phyloP scores from a whole-genome alignment of 2,329 filamentous ascomycete genomes.

The Blastomyces gilchristii region DNA sequence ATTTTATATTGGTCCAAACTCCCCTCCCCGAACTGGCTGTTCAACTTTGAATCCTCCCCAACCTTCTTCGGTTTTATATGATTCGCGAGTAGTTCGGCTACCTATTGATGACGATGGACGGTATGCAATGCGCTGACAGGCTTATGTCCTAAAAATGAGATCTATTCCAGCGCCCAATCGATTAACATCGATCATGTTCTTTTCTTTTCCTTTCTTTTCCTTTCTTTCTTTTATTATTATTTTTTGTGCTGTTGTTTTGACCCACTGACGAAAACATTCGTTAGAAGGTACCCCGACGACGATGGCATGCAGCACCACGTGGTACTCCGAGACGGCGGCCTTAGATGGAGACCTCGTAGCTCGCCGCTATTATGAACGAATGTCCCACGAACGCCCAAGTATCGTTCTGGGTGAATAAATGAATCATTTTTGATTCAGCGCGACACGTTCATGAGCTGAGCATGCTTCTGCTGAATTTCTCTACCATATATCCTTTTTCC shows the following conservation, averaged over 20 bases:
- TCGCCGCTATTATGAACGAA: not conserved
- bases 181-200: not conserved
- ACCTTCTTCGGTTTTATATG: slow-evolving; percentile 14
- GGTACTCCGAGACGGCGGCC: not conserved
- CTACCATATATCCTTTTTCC: not conserved
- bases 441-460: not conserved
- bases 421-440: not conserved
- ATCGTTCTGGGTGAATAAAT: slow-evolving; percentile 2
- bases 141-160: not conserved
- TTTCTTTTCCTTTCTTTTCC: not conserved
- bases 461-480: not conserved
- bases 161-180: not conserved
- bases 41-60: slow-evolving; percentile 2
- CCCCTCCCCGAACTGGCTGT: not conserved
- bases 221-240: not conserved
- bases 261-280: not conserved
- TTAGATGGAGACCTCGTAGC: not conserved
- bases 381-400: not conserved
- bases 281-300: not conserved
- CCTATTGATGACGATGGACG: slow-evolving; percentile 17
- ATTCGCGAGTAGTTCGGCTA: slow-evolving; percentile 12
- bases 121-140: slow-evolving; percentile 16
- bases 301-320: not conserved
- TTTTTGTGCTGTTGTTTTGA: not conserved
- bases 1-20: slow-evolving; percentile 5